phyloP scores from a whole-genome alignment of 2,329 filamentous ascomycete species.

The Colletotrichum sp. region DNA sequence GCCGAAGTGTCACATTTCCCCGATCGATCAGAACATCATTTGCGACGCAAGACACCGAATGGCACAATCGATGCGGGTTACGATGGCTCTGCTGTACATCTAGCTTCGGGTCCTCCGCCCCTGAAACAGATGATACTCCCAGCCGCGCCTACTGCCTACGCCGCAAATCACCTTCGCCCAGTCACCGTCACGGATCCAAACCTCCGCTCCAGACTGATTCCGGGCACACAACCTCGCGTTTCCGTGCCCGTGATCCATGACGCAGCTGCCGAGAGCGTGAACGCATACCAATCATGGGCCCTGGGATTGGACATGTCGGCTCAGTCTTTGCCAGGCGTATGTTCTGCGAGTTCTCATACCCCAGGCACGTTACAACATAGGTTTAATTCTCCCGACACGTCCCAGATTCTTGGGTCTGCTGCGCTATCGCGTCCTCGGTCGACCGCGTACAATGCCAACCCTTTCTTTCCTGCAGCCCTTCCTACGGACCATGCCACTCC shows the following conservation, averaged over 20 bases:
- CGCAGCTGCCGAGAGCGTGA: neutral
- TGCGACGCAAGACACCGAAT: constrained; percentile 90
- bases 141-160: constrained; percentile 35
- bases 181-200: neutral
- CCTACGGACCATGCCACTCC: neutral
- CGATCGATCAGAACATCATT: constrained; percentile 70
- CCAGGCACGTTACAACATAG: neutral
- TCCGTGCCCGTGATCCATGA: neutral
- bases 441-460: neutral
- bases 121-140: constrained; percentile 85
- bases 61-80: constrained; percentile 93
- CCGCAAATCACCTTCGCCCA: constrained; percentile 22
- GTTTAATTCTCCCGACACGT: neutral
- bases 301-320: neutral
- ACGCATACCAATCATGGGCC: neutral
- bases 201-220: neutral
- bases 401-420: neutral
- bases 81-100: constrained; percentile 80
- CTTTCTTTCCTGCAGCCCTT: neutral
- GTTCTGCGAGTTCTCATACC: neutral
- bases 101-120: constrained; percentile 75
- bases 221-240: neutral
- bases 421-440: neutral
- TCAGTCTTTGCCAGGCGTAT: neutral
- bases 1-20: constrained; percentile 4